These are phyloP conservation scores for Sphagnurus paluster DNA, from an alignment of 1,284 basidiomycete species.

Conservation along the genomic window DNA sequence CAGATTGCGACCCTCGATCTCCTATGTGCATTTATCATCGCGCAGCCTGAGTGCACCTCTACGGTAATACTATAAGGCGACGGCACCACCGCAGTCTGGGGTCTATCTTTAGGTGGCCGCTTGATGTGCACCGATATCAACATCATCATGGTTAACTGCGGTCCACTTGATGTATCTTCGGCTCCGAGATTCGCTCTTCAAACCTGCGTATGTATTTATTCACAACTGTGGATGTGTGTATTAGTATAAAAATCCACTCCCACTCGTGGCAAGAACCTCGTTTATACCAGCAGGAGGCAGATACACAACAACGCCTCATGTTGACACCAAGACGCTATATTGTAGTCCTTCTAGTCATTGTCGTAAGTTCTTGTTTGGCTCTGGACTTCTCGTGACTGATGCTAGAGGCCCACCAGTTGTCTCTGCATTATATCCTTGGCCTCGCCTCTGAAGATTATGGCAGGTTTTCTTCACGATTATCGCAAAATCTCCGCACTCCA, in stretches of 20 bases:
- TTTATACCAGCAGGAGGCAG: background rate
- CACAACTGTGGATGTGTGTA: conserved; percentile 13
- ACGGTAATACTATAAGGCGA: no score
- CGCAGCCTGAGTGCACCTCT: no score
- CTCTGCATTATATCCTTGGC: conserved; percentile 38
- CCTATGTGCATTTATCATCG: no score
- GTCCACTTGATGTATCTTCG: conserved; percentile 13
- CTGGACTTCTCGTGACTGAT: background rate
- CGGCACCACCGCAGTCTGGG: no score
- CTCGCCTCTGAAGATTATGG: conserved; percentile 33
- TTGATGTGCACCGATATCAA: no score
- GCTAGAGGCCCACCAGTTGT: conserved; percentile 26
- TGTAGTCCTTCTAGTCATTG: conserved; percentile 32
- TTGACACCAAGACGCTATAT: conserved; percentile 19
- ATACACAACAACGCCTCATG: conserved; percentile 6
- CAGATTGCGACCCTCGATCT: no score
- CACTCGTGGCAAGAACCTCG: background rate
- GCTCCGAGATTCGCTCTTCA: conserved; percentile 18
- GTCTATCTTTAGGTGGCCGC: conserved; percentile 1
- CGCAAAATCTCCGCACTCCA: conserved; percentile 9
- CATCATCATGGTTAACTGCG: conserved; percentile 1
- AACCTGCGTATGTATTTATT: conserved; percentile 8
- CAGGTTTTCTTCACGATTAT: conserved; percentile 7
- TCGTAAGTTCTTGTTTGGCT: conserved; percentile 42
- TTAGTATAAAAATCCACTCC: conserved; percentile 5